phyloP scores from a whole-genome alignment of 2,329 filamentous ascomycete species.

The Ascosphaera apis region DNA sequence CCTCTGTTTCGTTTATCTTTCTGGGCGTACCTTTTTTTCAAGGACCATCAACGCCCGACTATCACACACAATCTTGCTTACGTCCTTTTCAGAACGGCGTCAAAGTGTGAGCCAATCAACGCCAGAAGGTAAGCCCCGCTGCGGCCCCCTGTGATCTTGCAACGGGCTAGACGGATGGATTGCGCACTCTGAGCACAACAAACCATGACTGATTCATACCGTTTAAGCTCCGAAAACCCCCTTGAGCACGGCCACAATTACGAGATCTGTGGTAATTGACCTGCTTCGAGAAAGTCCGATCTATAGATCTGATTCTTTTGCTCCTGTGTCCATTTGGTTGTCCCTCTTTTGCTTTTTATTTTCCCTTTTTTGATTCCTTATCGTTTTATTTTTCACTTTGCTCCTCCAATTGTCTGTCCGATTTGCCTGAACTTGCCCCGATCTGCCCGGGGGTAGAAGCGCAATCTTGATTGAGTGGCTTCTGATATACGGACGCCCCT shows the following conservation, averaged over 20 bases:
- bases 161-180: neutral
- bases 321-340: neutral
- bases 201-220: neutral
- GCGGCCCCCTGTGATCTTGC: neutral
- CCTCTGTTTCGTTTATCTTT: neutral
- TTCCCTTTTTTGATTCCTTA: neutral
- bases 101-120: neutral
- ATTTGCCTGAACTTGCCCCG: neutral
- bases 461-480: neutral
- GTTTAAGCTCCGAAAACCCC: neutral
- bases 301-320: neutral
- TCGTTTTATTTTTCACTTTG: neutral
- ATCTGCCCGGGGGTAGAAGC: neutral
- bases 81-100: neutral
- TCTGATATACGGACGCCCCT: neutral
- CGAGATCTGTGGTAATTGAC: neutral
- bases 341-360: neutral
- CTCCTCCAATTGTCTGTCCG: neutral
- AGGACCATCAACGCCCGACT: neutral
- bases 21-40: neutral
- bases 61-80: neutral
- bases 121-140: neutral
- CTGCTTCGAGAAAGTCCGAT: slow-evolving; percentile 1
- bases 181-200: neutral
- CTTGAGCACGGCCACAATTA: neutral